Evolutionary conservation across 108 stramenopile species (phyloP).

Genomic region (Nannochloropsis salina): DNA sequence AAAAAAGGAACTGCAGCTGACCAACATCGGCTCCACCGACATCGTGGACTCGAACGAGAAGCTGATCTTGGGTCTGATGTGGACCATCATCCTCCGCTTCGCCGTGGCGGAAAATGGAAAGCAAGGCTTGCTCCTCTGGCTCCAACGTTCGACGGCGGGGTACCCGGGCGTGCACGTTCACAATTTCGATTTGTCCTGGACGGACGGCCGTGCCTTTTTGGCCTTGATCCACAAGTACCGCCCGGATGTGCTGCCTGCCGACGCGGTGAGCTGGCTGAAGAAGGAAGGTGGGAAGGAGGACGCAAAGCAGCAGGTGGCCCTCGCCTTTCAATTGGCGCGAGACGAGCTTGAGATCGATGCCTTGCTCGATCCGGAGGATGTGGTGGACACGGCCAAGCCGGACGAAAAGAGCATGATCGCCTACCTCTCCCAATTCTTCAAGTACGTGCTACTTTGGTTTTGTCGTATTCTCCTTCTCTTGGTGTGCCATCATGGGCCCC

Average conservation of each 20-base stretch:
- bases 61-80: slow-evolving; percentile 45
- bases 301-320: slow-evolving; percentile 26
- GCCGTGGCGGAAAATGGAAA: slow-evolving; percentile 46
- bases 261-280: background rate
- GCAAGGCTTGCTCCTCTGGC: slow-evolving; percentile 48
- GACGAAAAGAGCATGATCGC: slow-evolving; percentile 48
- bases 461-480: background rate
- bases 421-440: slow-evolving; percentile 43
- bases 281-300: slow-evolving; percentile 14
- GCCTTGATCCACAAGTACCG: slow-evolving; percentile 45
- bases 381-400: slow-evolving; percentile 31
- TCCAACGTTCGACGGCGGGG: slow-evolving; percentile 35
- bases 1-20: slow-evolving; percentile 35
- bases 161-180: slow-evolving; percentile 41
- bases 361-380: slow-evolving; percentile 46
- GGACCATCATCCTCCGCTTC: slow-evolving; percentile 51
- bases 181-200: slow-evolving; percentile 42
- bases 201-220: slow-evolving; percentile 41
- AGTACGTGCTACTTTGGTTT: slow-evolving; percentile 28
- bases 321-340: background rate
- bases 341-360: slow-evolving; percentile 37
- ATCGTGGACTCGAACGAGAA: slow-evolving; percentile 37
- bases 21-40: slow-evolving; percentile 47
- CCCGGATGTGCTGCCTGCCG: slow-evolving; percentile 34
- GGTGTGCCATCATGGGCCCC: background rate